A percentile compares a stretch with the other conserved stretches of the same genome.
Conservation (phyloP, 148 eudicot species). For the Camellia sinensis region DNA sequence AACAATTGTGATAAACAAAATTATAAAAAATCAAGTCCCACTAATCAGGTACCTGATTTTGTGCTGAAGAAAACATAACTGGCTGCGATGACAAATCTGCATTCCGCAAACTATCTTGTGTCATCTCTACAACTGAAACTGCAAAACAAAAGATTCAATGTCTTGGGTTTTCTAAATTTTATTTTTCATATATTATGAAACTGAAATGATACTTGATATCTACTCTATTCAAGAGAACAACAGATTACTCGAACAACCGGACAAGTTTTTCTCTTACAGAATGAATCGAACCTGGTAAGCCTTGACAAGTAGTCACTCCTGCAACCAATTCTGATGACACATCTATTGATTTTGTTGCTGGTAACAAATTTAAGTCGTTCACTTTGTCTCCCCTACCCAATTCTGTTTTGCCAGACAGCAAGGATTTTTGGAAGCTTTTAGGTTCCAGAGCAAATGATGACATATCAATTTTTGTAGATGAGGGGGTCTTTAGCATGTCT, state of each 20-base stretch:
- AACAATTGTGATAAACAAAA: neutral
- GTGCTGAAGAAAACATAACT: slow-evolving; percentile 11
- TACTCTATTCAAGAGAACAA: neutral
- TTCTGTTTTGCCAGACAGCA: slow-evolving; percentile 16
- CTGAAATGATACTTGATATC: neutral
- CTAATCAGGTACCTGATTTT: slow-evolving; percentile 29
- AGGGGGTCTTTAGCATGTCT: slow-evolving; percentile 45
- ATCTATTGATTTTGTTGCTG: slow-evolving; percentile 14
- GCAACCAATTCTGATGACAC: slow-evolving; percentile 25
- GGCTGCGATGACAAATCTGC: slow-evolving; percentile 19
- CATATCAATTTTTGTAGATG: slow-evolving; percentile 27
- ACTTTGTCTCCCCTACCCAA: slow-evolving; percentile 9
- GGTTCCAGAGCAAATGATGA: slow-evolving; percentile 19
- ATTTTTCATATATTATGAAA: neutral
- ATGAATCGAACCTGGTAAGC: slow-evolving; percentile 23
- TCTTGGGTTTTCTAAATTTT: neutral
- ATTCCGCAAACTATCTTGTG: slow-evolving; percentile 9
- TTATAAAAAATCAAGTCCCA: neutral
- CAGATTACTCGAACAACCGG: neutral
- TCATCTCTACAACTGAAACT: slow-evolving; percentile 28
- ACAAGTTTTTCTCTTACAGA: neutral
- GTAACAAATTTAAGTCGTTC: slow-evolving; percentile 11
- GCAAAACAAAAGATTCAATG: neutral
- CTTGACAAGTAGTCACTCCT: slow-evolving; percentile 21
- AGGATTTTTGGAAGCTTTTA: slow-evolving; percentile 10